These are phyloP conservation scores for Larix kaempferi DNA, from an alignment of 75 land plant species.

Conservation along the genomic window DNA sequence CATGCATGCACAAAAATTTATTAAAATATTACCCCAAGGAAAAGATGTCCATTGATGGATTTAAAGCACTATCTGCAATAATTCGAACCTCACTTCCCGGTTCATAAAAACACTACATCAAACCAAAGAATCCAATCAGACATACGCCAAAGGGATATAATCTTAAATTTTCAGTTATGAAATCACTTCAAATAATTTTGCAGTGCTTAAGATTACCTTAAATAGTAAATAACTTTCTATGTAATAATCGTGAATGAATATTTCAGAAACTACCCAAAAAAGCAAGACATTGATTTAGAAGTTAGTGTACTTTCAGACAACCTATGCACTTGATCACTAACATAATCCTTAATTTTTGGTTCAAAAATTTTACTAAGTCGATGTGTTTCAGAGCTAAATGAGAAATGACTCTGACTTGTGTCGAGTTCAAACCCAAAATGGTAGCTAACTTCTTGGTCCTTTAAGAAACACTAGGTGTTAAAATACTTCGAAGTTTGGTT, in stretches of 20 bases:
- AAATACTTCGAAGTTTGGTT: too few species aligned
- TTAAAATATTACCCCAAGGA: slow-evolving; percentile 77
- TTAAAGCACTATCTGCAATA: slow-evolving; percentile 71
- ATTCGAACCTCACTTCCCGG: slow-evolving; percentile 71
- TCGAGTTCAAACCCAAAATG: too few species aligned
- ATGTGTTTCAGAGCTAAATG: too few species aligned
- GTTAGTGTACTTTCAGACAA: too few species aligned
- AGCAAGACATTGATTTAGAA: not conserved
- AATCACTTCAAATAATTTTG: not conserved
- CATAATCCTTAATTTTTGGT: too few species aligned
- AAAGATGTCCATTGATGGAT: slow-evolving; percentile 98
- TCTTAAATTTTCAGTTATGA: not conserved
- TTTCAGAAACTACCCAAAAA: not conserved
- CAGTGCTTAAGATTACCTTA: not conserved
- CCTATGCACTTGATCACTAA: too few species aligned
- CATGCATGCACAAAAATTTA: not conserved
- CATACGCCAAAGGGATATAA: not conserved
- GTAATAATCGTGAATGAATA: not conserved
- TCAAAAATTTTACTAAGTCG: too few species aligned
- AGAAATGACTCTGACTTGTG: too few species aligned
- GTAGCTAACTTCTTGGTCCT: too few species aligned
- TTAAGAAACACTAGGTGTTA: too few species aligned
- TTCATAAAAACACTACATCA: slow-evolving; percentile 88
- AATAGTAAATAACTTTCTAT: not conserved
- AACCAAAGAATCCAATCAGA: not conserved